Percentiles rank a stretch among this genome's conserved stretches.
Conservation (phyloP, 2,329 filamentous ascomycete species). For the Boeremia exigua region DNA sequence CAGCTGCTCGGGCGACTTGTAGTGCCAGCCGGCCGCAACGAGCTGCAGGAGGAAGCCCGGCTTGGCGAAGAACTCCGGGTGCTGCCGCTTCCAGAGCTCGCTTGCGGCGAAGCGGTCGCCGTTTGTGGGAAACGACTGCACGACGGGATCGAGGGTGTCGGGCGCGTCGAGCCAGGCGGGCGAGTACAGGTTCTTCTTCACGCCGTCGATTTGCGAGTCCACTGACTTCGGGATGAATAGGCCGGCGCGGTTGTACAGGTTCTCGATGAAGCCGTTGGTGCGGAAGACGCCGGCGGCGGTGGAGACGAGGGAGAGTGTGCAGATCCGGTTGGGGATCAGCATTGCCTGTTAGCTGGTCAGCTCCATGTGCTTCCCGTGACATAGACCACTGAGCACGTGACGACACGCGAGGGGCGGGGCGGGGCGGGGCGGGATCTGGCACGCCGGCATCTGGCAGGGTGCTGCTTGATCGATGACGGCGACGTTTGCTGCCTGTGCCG, state of each 20-base stretch:
- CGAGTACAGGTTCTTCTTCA: slow-evolving; percentile 71
- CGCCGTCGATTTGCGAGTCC: slow-evolving; percentile 69
- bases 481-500: slow-evolving; percentile 25
- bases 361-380: not conserved
- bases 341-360: slow-evolving; percentile 38
- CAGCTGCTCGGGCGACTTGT: slow-evolving; percentile 73
- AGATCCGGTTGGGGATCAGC: slow-evolving; percentile 56
- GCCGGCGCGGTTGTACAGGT: slow-evolving; percentile 65
- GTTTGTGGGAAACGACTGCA: slow-evolving; percentile 70
- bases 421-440: slow-evolving; percentile 25
- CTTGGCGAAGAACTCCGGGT: slow-evolving; percentile 66
- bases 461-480: slow-evolving; percentile 23
- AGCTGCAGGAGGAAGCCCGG: slow-evolving; percentile 78
- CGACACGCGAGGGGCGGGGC: slow-evolving; percentile 23
- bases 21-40: slow-evolving; percentile 79
- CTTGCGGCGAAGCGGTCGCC: slow-evolving; percentile 83
- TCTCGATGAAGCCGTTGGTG: slow-evolving; percentile 62
- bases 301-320: slow-evolving; percentile 58
- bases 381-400: not conserved
- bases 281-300: slow-evolving; percentile 57
- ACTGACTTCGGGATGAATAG: slow-evolving; percentile 72
- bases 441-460: slow-evolving; percentile 32
- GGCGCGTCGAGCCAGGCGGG: slow-evolving; percentile 66
- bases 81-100: slow-evolving; percentile 74
- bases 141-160: slow-evolving; percentile 58